Base-by-base conservation (phyloP, 2,329 filamentous ascomycete genomes). In the Cladophialophora bantiana region DNA sequence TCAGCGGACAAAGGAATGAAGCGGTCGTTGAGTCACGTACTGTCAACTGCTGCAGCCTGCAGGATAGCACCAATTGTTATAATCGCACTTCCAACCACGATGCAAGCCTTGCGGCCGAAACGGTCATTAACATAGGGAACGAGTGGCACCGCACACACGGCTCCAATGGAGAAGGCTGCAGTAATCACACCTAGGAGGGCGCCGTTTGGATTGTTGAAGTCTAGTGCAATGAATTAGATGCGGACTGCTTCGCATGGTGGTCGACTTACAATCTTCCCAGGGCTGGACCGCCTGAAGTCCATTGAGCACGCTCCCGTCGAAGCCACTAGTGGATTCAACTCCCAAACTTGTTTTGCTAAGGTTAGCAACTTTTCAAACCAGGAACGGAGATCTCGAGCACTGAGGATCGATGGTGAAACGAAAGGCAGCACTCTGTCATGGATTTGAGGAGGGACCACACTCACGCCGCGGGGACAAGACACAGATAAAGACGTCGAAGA, bases 321-420 rank as follows among this genome's bases (percentile, higher is more conserved):
- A 71, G 5, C 70, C 70, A 32, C 62, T 86, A 0, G 85, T 88
- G 73, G 86, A 86, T 77, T 89, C 87, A 64, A 89, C 86, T 56
- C 86, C 86, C 77, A 88, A 85, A 74, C 48, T 61, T 50, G 7
- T n/a, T 31, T 10, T n/a, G 3, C 15, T 13, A 4, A 20, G 15
- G 31, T 59, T 34, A 59, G 57, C 57, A 26, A 4, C 45, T 32
- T 18, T 35, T 34, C 36, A 5, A 59, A 31, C n/a, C 32, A 18
- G 38, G 6, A 50, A 31, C 32, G n/a, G 48, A 42, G 2, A 9
- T 59, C 45, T 31, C 7, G 45, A 18, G 26, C 42, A 20, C 12
- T 13, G 36, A 13, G 3, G 36, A 12, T 13, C 13, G 36, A 13
- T 42, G 18, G 13, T 4, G 7, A n/a, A 42, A 42, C 40, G 13